Base-by-base conservation (phyloP, 352 stramenopile genomes). In the Phytophthora quininea region DNA sequence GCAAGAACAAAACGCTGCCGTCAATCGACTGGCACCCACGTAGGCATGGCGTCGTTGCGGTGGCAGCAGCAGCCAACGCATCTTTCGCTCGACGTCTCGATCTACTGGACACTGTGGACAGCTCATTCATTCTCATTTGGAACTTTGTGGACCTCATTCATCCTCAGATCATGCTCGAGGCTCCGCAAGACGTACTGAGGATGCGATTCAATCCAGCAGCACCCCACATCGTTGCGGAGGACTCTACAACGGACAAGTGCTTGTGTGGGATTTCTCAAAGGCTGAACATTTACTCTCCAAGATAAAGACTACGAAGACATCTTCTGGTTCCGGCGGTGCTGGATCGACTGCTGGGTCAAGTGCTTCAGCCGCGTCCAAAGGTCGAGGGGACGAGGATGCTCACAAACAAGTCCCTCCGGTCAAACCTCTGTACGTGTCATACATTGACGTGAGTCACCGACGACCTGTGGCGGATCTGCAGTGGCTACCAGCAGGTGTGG, bases 61-160 rank as follows among this genome's bases (percentile, higher is more conserved):
- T 97, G 10, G 88, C 89, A 7, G 89, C 91, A 1, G 82, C 89
- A 9, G 85, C 92, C 9, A 98, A 96, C 47, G 79, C 95, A 8
- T 92, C 74, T 9, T 78, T 75, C 52, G 79, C 92, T 30, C 80
- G 95, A 55, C 85, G 91, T 9, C 80, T 97, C 3, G 84, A 97
- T 35, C 54, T 90, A 37, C 67, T 91, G 15, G 79, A 90, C 54
- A 89, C 85, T 47, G 81, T 88, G 14, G 81, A 97, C 58, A 93
- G 80, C 43, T 96, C 92, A 6, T 98, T 92, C 71, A 89, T 98
- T 37, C 68, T 98, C 32, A 80, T 98, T 42, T 98, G 93, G 95
- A 97, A 98, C 63, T 98, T 98, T 64, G 79, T 88, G 4, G 91
- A 98, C 60, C 78, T 98, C n/a, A 98, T 98, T 47, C 90, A 97